Evolutionary conservation across 345 rosid genomes (phyloP).

Genomic region (Salix koriyanagi): DNA sequence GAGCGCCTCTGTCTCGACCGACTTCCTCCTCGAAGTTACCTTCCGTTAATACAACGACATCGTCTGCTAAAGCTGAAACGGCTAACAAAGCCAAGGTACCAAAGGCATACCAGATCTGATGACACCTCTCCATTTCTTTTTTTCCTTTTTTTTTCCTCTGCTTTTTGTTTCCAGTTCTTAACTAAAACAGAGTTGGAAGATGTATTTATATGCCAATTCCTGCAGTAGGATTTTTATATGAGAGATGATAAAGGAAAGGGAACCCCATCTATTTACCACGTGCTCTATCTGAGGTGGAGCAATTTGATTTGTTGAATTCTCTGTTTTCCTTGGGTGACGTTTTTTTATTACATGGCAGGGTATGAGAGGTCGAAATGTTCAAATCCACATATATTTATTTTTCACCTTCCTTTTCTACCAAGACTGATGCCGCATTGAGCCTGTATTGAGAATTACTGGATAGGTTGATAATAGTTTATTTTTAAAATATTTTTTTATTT

Average conservation of each 20-base stretch:
- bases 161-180: neutral
- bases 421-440: no score
- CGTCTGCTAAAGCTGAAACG: conserved; percentile 64
- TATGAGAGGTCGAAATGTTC: neutral
- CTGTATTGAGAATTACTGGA: no score
- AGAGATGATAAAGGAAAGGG: neutral
- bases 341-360: neutral
- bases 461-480: no score
- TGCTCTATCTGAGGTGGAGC: neutral
- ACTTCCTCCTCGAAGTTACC: conserved; percentile 93
- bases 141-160: neutral
- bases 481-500: no score
- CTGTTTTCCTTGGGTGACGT: neutral
- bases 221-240: neutral
- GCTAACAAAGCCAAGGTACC: conserved; percentile 44
- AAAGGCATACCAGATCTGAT: conserved; percentile 64
- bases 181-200: no score
- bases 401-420: neutral
- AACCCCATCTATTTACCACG: neutral
- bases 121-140: conserved; percentile 14
- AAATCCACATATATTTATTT: neutral
- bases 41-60: conserved; percentile 78
- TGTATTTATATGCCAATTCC: neutral
- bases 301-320: neutral
- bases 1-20: conserved; percentile 86